Percentiles rank a stretch among this genome's conserved stretches.
Evolutionary conservation across 176 grass and related monocot genomes (phyloP).

Genomic region (Juncus effusus): DNA sequence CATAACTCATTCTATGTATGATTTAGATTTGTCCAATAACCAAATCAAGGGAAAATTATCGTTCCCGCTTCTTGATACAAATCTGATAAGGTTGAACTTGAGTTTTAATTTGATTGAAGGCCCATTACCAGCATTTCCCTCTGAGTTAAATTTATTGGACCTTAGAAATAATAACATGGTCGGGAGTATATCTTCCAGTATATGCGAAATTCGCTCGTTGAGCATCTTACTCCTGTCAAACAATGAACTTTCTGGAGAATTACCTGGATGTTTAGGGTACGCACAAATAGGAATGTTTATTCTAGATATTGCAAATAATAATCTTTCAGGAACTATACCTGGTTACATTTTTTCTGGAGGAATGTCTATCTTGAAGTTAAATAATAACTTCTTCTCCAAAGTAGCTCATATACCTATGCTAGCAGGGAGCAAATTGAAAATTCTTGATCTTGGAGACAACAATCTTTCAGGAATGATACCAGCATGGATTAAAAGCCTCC

Average conservation of each 20-base stretch:
- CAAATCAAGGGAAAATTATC: slow-evolving; percentile 3
- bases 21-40: slow-evolving; percentile 29
- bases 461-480: too few species aligned
- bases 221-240: background rate
- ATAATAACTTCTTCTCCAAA: too few species aligned
- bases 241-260: slow-evolving; percentile 14
- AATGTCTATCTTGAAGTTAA: background rate
- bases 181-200: slow-evolving; percentile 12
- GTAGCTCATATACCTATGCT: too few species aligned
- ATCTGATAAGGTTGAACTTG: too few species aligned
- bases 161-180: slow-evolving; percentile 12
- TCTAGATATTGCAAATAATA: too few species aligned
- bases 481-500: too few species aligned
- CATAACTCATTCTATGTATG: slow-evolving; percentile 24
- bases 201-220: slow-evolving; percentile 9
- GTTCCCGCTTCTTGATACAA: too few species aligned
- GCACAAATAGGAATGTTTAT: background rate
- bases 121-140: background rate
- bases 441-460: background rate
- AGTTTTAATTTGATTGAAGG: too few species aligned
- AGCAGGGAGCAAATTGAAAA: too few species aligned
- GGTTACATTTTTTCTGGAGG: background rate
- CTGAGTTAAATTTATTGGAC: background rate
- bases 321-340: background rate
- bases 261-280: background rate